Base-by-base conservation (phyloP, 2,329 filamentous ascomycete genomes). In the Thielaviopsis ethacetica region DNA sequence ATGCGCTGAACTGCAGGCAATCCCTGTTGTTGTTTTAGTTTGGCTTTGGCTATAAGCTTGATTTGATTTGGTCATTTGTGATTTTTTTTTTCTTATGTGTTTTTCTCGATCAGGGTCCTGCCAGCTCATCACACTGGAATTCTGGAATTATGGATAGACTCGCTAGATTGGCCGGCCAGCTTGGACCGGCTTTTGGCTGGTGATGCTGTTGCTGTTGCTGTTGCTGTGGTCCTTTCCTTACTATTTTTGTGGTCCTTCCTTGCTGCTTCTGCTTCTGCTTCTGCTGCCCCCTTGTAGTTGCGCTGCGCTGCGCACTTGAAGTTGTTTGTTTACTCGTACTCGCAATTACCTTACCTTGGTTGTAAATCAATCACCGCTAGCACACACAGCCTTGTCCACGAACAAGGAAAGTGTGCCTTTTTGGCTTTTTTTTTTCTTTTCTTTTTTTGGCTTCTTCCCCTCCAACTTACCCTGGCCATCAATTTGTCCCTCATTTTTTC, bases 351-450 rank as follows among this genome's bases (percentile, higher is more conserved):
- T 5, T 47, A 13, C 19, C 15, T 19, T 30, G 12, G 34, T 44
- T 41, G 54, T 56, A 49, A 44, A 41, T 26, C 54, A 44, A 41
- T 26, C 54, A 34, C 30, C 44, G 41, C 41, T 41, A 49, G 22
- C 38, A 44, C 30, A 34, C 19, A 54, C 38, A 22, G 19, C 15
- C 38, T n/a, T 44, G 38, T 6, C 38, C 38, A 44, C 38, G 38
- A n/a, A n/a, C 2, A 44, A 44, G 38, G 17, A 15, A 44, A n/a
- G 38, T n/a, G 17, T 22, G 51, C 38, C 27, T 38, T 34, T 61
- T 63, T 50, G 22, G 50, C 27, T 59, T 59, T 38, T 53, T 56
- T 53, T 24, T 50, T 55, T 59, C 55, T 60, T 61, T 60, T 56
- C 53, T 58, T 53, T 59, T 60, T 58, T 56, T 57, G 13, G 26